Conservation (phyloP, 2,329 filamentous ascomycete genomes). For the Didymella sp. region DNA sequence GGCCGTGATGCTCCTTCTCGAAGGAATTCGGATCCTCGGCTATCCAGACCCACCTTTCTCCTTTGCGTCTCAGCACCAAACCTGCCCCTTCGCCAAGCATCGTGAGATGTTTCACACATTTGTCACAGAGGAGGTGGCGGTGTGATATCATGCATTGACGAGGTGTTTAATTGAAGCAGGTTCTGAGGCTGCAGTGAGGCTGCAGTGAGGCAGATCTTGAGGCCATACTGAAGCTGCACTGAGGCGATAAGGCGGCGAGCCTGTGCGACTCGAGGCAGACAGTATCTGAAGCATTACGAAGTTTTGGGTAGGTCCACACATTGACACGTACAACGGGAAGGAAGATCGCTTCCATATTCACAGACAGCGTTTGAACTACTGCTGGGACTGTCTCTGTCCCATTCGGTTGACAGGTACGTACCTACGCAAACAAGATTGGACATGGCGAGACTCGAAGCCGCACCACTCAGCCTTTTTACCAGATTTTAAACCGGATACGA, state of each 20-base stretch:
- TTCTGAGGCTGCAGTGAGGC: neutral
- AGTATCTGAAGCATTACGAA: neutral
- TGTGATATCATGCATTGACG: neutral
- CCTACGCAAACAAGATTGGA: neutral
- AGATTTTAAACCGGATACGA: too few species aligned
- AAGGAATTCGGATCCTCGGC: neutral
- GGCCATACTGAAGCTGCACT: neutral
- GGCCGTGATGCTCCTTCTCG: neutral
- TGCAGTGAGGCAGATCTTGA: neutral
- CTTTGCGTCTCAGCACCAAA: slow-evolving; percentile 7
- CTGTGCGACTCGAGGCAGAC: neutral
- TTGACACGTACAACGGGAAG: neutral
- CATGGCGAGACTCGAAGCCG: neutral
- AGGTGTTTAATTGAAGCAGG: neutral
- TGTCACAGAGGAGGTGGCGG: slow-evolving; percentile 3
- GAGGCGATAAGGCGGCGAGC: neutral
- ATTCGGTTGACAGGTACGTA: too few species aligned
- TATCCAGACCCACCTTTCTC: neutral
- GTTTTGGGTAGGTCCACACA: too few species aligned
- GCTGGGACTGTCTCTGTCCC: too few species aligned
- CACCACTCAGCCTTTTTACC: neutral
- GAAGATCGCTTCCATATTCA: neutral
- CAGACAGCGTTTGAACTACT: neutral
- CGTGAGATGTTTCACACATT: slow-evolving; percentile 3
- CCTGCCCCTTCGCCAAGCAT: slow-evolving; percentile 1